Conservation (phyloP, 805 yeast species). For the Pichia gijzeniarum region DNA sequence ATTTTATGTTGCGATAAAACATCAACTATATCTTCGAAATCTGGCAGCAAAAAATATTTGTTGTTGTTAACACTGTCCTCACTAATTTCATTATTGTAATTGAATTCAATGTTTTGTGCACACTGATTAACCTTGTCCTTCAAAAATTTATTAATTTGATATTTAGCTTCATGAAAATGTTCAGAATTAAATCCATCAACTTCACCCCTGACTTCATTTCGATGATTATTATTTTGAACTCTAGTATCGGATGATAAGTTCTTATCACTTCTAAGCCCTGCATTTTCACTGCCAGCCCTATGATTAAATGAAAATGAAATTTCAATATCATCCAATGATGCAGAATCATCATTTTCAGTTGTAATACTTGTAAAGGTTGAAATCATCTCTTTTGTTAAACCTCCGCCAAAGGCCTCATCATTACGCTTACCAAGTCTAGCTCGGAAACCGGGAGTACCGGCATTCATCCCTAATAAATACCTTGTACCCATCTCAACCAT, state of each 20-base stretch:
- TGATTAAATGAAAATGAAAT: slow-evolving; percentile 62
- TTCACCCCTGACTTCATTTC: slow-evolving; percentile 66
- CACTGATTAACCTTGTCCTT: slow-evolving; percentile 41
- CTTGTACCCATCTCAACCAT: slow-evolving; percentile 72
- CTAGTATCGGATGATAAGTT: slow-evolving; percentile 76
- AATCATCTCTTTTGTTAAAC: slow-evolving; percentile 19
- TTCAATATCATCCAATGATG: slow-evolving; percentile 25
- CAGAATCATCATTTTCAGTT: slow-evolving; percentile 17
- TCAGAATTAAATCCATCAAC: slow-evolving; percentile 51
- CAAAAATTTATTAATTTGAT: slow-evolving; percentile 49
- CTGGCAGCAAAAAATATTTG: slow-evolving; percentile 39
- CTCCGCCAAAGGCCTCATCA: slow-evolving; percentile 13
- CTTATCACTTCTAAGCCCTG: slow-evolving; percentile 79
- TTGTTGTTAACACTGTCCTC: slow-evolving; percentile 32
- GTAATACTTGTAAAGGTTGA: slow-evolving; percentile 19
- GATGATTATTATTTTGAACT: slow-evolving; percentile 59
- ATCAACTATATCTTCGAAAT: slow-evolving; percentile 47
- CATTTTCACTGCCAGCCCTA: slow-evolving; percentile 82
- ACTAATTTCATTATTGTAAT: slow-evolving; percentile 31
- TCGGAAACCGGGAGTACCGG: slow-evolving; percentile 27
- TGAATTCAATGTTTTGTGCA: slow-evolving; percentile 32
- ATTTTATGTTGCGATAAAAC: slow-evolving; percentile 44
- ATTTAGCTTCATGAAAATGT: slow-evolving; percentile 42
- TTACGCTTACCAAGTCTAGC: slow-evolving; percentile 5
- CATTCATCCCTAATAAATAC: slow-evolving; percentile 46